A percentile compares a stretch with the other conserved stretches of the same genome.
Evolutionary conservation across 305 asterid species (phyloP).

Genomic region (Striga hermonthica): DNA sequence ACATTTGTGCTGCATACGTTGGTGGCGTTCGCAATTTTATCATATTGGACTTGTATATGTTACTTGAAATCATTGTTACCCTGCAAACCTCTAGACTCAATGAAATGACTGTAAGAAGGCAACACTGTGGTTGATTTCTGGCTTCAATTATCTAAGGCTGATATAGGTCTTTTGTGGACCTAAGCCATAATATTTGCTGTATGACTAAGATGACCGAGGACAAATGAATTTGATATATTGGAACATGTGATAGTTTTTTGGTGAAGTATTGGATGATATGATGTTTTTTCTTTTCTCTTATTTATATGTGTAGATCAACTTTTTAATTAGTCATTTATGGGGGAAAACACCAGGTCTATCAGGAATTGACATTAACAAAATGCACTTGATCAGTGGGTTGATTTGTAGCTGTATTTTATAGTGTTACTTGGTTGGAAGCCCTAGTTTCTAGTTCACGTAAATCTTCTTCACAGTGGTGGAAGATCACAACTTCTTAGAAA

Average conservation of each 20-base stretch:
- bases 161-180: neutral
- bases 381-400: constrained; percentile 2
- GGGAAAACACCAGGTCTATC: neutral
- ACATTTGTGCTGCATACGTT: constrained; percentile 4
- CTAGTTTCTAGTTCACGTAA: constrained; percentile 13
- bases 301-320: neutral
- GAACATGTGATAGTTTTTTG: neutral
- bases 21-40: neutral
- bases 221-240: constrained; percentile 4
- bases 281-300: neutral
- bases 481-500: neutral
- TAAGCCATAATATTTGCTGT: neutral
- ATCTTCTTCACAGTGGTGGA: too few relatives aligned
- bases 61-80: neutral
- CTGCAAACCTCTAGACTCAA: constrained; percentile 3
- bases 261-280: neutral
- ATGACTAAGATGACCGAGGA: neutral
- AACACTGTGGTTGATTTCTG: neutral
- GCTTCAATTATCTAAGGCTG: neutral
- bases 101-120: constrained; percentile 2
- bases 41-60: neutral
- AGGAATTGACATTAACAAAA: neutral
- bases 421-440: neutral
- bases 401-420: constrained; percentile 7
- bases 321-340: neutral